phyloP scores from a whole-genome alignment of 2,329 filamentous ascomycete genomes.

The Penicillium italicum region DNA sequence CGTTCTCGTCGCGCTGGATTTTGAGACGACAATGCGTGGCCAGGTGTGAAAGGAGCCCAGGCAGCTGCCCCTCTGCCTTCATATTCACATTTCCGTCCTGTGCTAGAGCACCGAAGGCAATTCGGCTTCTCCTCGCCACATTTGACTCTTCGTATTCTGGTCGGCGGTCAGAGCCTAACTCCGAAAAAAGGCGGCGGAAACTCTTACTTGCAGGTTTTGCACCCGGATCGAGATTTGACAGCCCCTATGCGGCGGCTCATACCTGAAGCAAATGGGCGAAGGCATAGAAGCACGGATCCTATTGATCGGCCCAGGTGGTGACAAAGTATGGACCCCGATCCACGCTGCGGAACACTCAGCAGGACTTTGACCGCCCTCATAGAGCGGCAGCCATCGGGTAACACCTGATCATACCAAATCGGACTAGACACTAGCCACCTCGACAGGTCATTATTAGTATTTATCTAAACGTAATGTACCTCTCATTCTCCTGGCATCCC shows the following conservation, averaged over 20 bases:
- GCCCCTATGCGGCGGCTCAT: slow-evolving; percentile 7
- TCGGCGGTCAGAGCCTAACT: background rate
- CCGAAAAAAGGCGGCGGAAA: background rate
- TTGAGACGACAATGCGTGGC: slow-evolving; percentile 3
- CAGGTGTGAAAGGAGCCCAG: background rate
- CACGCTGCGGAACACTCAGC: too few species aligned
- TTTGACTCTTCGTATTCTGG: slow-evolving; percentile 22
- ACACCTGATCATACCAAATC: background rate
- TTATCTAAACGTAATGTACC: too few species aligned
- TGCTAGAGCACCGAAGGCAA: slow-evolving; percentile 18
- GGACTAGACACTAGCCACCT: background rate
- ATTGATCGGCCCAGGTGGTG: too few species aligned
- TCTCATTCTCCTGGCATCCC: background rate
- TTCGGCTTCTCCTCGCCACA: slow-evolving; percentile 26
- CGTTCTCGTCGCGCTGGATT: slow-evolving; percentile 15
- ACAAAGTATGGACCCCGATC: background rate
- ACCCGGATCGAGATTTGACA: slow-evolving; percentile 14
- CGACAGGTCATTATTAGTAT: background rate
- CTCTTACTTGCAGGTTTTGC: slow-evolving; percentile 20
- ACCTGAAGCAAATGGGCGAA: background rate
- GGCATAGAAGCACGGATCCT: background rate
- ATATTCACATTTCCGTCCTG: slow-evolving; percentile 22
- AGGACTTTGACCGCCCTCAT: background rate
- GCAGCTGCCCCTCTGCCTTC: background rate
- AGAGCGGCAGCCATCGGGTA: background rate